Evolutionary conservation across 257 asterid genomes (phyloP).

Genomic region (Scutellaria minor): DNA sequence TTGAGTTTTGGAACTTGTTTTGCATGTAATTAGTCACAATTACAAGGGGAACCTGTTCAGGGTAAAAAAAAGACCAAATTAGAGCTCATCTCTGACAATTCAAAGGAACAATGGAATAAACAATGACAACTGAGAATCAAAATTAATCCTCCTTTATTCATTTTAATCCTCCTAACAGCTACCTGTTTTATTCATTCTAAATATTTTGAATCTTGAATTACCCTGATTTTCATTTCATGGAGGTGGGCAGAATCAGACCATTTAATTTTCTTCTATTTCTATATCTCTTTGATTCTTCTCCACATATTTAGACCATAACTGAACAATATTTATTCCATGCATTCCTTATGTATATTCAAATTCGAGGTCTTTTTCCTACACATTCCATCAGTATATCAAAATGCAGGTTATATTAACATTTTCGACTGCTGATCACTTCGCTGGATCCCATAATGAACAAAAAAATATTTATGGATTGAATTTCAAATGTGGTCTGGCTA

Average conservation of each 20-base stretch:
- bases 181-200: too few species aligned
- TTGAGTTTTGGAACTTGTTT: slow-evolving; percentile 83
- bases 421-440: not conserved
- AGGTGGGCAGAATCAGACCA: too few species aligned
- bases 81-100: slow-evolving; percentile 22
- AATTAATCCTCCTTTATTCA: too few species aligned
- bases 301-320: not conserved
- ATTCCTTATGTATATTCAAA: not conserved
- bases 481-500: not conserved
- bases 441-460: slow-evolving; percentile 5
- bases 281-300: not conserved
- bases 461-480: not conserved
- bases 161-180: too few species aligned
- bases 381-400: not conserved
- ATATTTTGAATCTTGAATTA: too few species aligned
- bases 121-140: not conserved
- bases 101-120: not conserved
- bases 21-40: slow-evolving; percentile 81
- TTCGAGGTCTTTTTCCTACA: not conserved
- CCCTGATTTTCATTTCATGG: too few species aligned
- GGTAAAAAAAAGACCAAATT: slow-evolving; percentile 20
- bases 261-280: not conserved
- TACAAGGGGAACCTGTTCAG: slow-evolving; percentile 86
- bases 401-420: not conserved
- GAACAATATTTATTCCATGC: not conserved